These are phyloP conservation scores for Candida sojae DNA, from an alignment of 1,139 yeast genomes.

Conservation along the genomic window DNA sequence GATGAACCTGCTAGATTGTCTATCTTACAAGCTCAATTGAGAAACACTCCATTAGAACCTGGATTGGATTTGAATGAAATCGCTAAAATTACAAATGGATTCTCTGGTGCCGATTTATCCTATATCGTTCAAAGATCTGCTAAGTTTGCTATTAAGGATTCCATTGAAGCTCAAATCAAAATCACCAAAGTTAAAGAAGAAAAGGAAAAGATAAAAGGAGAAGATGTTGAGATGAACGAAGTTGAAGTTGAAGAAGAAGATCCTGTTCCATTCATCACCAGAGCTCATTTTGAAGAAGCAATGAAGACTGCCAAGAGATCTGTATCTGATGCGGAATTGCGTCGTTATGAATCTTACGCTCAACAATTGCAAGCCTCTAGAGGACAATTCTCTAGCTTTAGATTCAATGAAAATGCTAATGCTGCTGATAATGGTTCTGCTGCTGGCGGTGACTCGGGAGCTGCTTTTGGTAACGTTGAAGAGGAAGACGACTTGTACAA, in stretches of 20 bases:
- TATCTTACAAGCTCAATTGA: slow-evolving; percentile 90
- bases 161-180: slow-evolving; percentile 81
- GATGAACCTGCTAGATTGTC: slow-evolving; percentile 93
- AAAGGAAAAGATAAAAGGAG: slow-evolving; percentile 45
- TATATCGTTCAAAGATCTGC: slow-evolving; percentile 98
- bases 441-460: slow-evolving; percentile 21
- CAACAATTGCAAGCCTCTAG: slow-evolving; percentile 95
- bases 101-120: slow-evolving; percentile 98
- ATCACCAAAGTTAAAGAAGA: slow-evolving; percentile 51
- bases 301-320: slow-evolving; percentile 99
- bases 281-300: slow-evolving; percentile 95
- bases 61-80: slow-evolving; percentile 86
- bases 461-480: slow-evolving; percentile 66
- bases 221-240: slow-evolving; percentile 65
- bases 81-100: slow-evolving; percentile 92
- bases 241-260: slow-evolving; percentile 73
- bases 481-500: slow-evolving; percentile 95
- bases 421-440: slow-evolving; percentile 17
- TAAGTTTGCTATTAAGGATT: slow-evolving; percentile 96
- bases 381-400: slow-evolving; percentile 82
- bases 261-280: slow-evolving; percentile 93
- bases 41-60: slow-evolving; percentile 98
- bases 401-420: slow-evolving; percentile 48
- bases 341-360: slow-evolving; percentile 98
- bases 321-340: slow-evolving; percentile 94